Conservation (phyloP, 1,284 basidiomycete genomes). For the Apiotrichum montevideense region DNA sequence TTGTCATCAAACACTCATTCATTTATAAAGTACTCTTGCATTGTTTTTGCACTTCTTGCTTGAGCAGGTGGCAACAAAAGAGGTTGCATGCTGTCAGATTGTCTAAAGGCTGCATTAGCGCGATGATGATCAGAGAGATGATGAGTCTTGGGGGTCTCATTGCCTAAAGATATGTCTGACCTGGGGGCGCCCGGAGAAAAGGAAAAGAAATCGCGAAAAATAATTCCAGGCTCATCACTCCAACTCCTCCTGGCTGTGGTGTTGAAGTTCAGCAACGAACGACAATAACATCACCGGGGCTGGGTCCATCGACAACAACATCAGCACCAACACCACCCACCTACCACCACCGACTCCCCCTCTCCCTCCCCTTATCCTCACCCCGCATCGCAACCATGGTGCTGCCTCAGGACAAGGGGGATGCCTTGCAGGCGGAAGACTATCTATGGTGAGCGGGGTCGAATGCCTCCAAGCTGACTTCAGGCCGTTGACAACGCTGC, state of each 20-base stretch:
- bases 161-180: background rate
- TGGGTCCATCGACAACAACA: too few relatives aligned
- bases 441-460: constrained; percentile 15
- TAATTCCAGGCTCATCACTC: background rate
- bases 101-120: too few relatives aligned
- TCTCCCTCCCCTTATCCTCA: too few relatives aligned
- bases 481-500: constrained; percentile 36
- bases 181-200: background rate
- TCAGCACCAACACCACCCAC: background rate
- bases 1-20: too few relatives aligned
- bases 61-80: too few relatives aligned
- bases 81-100: too few relatives aligned
- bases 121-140: too few relatives aligned
- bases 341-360: background rate
- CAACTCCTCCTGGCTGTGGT: too few relatives aligned
- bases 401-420: constrained; percentile 4
- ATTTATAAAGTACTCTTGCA: too few relatives aligned
- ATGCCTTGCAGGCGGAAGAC: constrained; percentile 13
- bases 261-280: background rate
- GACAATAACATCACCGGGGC: background rate
- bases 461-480: too few relatives aligned
- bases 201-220: background rate
- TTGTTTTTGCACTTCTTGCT: too few relatives aligned
- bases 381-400: background rate
- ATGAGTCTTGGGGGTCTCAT: too few relatives aligned